Conservation (phyloP, 169 alveolate species). For the Babesia divergens region DNA sequence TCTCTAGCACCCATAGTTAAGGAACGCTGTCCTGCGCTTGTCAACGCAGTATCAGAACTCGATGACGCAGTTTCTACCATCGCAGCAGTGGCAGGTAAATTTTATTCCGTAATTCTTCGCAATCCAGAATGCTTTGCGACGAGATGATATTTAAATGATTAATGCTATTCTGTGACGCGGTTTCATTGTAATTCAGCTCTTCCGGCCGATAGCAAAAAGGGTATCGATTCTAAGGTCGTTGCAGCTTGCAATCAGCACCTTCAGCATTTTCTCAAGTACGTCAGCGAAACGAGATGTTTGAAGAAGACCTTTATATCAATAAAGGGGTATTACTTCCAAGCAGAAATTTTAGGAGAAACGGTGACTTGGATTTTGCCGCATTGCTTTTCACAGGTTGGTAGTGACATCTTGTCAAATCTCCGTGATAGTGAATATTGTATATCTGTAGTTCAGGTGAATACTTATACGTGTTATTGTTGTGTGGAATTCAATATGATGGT, state of each 20-base stretch:
- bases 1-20: constrained; percentile 91
- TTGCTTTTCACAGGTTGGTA: constrained; percentile 88
- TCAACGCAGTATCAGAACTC: constrained; percentile 94
- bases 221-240: constrained; percentile 35
- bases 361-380: constrained; percentile 98
- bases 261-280: constrained; percentile 48
- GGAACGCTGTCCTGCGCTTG: constrained; percentile 95
- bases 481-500: no score
- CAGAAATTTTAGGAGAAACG: constrained; percentile 84
- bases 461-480: no score
- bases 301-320: constrained; percentile 90
- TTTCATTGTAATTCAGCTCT: constrained; percentile 27
- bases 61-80: constrained; percentile 96
- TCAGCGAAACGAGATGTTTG: constrained; percentile 69
- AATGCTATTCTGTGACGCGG: constrained; percentile 31
- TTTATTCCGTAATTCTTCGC: neutral
- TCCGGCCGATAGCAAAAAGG: constrained; percentile 48
- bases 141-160: neutral
- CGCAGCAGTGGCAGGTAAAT: constrained; percentile 89
- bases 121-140: neutral
- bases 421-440: no score
- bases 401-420: no score
- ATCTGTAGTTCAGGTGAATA: no score
- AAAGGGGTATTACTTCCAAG: constrained; percentile 98
- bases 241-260: constrained; percentile 32